These are phyloP conservation scores for Diaporthe caulivora DNA, from an alignment of 2,329 filamentous ascomycete species.

Conservation along the genomic window DNA sequence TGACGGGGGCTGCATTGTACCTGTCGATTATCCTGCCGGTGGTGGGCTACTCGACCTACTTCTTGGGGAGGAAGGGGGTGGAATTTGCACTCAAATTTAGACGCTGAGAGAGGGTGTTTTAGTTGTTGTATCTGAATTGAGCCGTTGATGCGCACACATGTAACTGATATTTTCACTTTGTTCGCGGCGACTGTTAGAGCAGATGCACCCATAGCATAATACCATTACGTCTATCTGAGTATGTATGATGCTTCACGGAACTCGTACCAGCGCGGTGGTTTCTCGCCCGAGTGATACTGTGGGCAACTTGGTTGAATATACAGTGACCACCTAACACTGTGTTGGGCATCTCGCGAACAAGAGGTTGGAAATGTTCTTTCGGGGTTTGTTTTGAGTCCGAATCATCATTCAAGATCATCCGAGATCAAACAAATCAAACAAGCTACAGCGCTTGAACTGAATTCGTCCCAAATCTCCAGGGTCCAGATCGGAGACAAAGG, in stretches of 20 bases:
- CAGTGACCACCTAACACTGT: too few relatives aligned
- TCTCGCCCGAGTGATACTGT: too few relatives aligned
- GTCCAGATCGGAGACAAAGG: not conserved
- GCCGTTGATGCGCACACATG: not conserved
- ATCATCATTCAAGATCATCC: not conserved
- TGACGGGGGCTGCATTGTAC: slow-evolving; percentile 50
- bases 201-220: not conserved
- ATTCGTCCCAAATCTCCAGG: not conserved
- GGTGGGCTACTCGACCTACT: slow-evolving; percentile 40
- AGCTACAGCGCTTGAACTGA: not conserved
- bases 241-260: not conserved
- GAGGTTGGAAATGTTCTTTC: not conserved
- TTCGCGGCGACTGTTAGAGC: not conserved
- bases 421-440: not conserved
- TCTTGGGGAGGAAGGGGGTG: slow-evolving; percentile 39
- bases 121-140: not conserved
- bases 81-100: slow-evolving; percentile 29
- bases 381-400: not conserved
- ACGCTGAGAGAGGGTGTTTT: not conserved
- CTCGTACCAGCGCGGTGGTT: too few relatives aligned
- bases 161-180: not conserved
- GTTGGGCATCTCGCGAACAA: too few relatives aligned
- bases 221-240: not conserved
- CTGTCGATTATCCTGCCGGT: slow-evolving; percentile 42
- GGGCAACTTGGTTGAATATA: too few relatives aligned